Evolutionary conservation across 345 rosid genomes (phyloP).

Genomic region (Erucastrum elatum): DNA sequence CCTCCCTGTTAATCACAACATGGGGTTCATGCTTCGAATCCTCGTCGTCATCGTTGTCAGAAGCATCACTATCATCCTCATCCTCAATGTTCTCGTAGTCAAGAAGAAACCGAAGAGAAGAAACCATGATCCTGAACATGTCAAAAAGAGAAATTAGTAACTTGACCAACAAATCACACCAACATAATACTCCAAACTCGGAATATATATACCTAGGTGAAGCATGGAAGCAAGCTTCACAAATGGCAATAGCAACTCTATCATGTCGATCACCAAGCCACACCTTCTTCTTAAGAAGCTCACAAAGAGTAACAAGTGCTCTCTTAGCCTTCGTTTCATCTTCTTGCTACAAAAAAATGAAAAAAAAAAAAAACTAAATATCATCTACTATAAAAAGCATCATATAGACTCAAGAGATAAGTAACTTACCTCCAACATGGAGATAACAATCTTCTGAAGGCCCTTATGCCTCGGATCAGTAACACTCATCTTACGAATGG

Average conservation of each 20-base stretch:
- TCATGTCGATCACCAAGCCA: conserved; percentile 90
- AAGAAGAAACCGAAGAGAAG: conserved; percentile 77
- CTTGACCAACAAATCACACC: neutral
- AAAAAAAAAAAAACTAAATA: neutral
- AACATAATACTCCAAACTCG: conserved; percentile 9
- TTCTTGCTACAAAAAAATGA: conserved; percentile 57
- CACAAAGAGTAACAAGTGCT: conserved; percentile 68
- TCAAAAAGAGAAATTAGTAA: conserved; percentile 10
- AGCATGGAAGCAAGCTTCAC: conserved; percentile 84
- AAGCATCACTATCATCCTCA: conserved; percentile 66
- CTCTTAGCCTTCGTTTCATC: conserved; percentile 81
- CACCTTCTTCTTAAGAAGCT: conserved; percentile 74
- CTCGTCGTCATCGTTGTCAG: conserved; percentile 81
- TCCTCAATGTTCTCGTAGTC: conserved; percentile 84
- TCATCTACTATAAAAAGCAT: neutral
- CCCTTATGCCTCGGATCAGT: conserved; percentile 70
- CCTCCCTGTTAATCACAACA: conserved; percentile 59
- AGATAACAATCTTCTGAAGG: conserved; percentile 76
- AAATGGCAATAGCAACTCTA: conserved; percentile 88
- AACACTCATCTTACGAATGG: conserved; percentile 74
- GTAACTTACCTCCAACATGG: conserved; percentile 61
- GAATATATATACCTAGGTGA: conserved; percentile 60
- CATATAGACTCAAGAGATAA: neutral
- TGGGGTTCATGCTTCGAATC: conserved; percentile 45
- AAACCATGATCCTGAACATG: conserved; percentile 73